These are phyloP conservation scores for Fabrea salina DNA, from an alignment of 169 alveolate genomes.

Conservation along the genomic window DNA sequence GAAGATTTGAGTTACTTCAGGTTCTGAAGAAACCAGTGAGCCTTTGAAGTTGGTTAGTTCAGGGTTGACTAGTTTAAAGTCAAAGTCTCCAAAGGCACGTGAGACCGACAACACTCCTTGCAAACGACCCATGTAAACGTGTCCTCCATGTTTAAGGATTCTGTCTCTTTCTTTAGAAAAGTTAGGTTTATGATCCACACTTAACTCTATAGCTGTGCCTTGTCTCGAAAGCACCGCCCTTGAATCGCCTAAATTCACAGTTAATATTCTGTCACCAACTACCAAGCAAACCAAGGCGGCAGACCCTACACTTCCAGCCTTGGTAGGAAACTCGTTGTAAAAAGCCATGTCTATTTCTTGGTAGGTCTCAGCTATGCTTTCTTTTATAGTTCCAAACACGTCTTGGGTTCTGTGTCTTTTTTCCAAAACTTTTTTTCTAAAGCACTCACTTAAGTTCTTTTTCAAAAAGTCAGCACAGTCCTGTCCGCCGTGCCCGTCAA, in stretches of 20 bases:
- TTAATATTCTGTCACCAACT: constrained; percentile 51
- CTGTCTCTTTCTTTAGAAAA: constrained; percentile 56
- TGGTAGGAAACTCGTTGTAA: constrained; percentile 1
- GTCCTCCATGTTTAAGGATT: constrained; percentile 74
- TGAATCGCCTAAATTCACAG: constrained; percentile 78
- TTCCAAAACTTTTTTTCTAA: background rate
- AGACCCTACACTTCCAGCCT: constrained; percentile 50
- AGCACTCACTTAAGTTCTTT: constrained; percentile 46
- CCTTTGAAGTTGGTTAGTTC: background rate
- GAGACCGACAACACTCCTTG: constrained; percentile 78
- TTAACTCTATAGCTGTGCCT: constrained; percentile 65
- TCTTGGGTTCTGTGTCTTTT: constrained; percentile 23
- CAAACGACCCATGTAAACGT: constrained; percentile 73
- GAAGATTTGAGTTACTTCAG: constrained; percentile 37
- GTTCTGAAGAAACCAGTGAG: background rate
- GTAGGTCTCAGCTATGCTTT: constrained; percentile 16
- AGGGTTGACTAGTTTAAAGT: constrained; percentile 47
- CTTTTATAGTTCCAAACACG: constrained; percentile 19
- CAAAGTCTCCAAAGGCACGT: constrained; percentile 89
- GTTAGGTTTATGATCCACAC: constrained; percentile 75
- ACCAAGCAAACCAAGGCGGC: constrained; percentile 56
- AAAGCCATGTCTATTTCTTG: constrained; percentile 37
- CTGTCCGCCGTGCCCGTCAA: constrained; percentile 74
- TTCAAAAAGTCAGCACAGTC: constrained; percentile 54
- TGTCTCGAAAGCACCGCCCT: constrained; percentile 68